phyloP scores from a whole-genome alignment of 2,329 filamentous ascomycete genomes.

The Colletotrichum salicis region DNA sequence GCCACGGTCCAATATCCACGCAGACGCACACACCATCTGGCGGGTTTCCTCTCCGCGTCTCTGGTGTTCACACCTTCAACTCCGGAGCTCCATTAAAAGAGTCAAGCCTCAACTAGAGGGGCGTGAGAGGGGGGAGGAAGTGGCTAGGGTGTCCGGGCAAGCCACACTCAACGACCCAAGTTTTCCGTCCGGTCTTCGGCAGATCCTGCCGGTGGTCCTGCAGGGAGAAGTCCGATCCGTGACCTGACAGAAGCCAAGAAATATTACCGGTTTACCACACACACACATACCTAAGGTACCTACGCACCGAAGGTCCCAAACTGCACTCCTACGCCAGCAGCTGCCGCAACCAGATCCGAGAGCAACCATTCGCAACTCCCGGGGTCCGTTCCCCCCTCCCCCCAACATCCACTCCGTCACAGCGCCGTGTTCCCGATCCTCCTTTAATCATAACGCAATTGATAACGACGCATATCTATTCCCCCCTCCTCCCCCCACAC shows the following conservation, averaged over 20 bases:
- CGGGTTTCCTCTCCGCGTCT: neutral
- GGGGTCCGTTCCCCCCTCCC: slow-evolving; percentile 28
- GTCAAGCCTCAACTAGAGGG: slow-evolving; percentile 3
- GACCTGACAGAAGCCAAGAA: slow-evolving; percentile 17
- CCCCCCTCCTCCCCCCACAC: slow-evolving; percentile 34
- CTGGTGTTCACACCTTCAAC: neutral
- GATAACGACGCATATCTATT: slow-evolving; percentile 33
- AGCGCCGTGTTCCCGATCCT: slow-evolving; percentile 32
- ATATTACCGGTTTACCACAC: neutral
- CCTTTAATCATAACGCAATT: slow-evolving; percentile 27
- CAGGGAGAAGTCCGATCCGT: slow-evolving; percentile 34
- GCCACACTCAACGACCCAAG: slow-evolving; percentile 20
- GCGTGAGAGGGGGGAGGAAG: neutral
- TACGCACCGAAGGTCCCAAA: neutral
- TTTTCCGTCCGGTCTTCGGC: slow-evolving; percentile 36
- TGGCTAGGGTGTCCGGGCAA: slow-evolving; percentile 9
- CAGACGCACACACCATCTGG: neutral
- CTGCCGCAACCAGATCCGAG: slow-evolving; percentile 30
- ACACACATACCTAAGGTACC: neutral
- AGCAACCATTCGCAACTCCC: slow-evolving; percentile 20
- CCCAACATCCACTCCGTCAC: slow-evolving; percentile 24
- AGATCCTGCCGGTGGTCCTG: slow-evolving; percentile 29
- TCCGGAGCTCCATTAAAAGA: slow-evolving; percentile 1
- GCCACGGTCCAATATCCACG: neutral
- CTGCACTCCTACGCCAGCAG: neutral